Evolutionary conservation across 1,284 basidiomycete genomes (phyloP).

Genomic region (Rhizopogon parksii): DNA sequence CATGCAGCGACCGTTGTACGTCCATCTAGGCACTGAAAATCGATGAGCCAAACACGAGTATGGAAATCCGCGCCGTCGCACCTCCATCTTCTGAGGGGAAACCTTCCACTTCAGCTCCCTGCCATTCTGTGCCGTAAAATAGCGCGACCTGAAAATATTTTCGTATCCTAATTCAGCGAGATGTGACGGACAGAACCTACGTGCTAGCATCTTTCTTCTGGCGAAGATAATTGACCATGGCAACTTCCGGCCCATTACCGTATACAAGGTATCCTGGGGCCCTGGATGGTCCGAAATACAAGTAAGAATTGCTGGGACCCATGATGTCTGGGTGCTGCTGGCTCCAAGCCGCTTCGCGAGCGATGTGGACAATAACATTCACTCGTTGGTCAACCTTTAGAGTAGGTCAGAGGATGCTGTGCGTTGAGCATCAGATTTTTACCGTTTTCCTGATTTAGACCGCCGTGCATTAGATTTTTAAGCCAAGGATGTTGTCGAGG

Average conservation of each 20-base stretch:
- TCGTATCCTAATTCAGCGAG: not conserved
- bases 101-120: conserved; percentile 68
- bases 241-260: conserved; percentile 50
- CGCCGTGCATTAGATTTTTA: conserved; percentile 8
- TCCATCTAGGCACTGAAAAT: conserved; percentile 49
- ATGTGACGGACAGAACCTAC: conserved; percentile 35
- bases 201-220: conserved; percentile 53
- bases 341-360: conserved; percentile 57
- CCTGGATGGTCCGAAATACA: conserved; percentile 63
- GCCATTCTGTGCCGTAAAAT: conserved; percentile 61
- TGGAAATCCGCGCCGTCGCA: conserved; percentile 23
- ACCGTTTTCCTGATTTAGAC: conserved; percentile 14
- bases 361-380: conserved; percentile 55
- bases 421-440: not conserved
- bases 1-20: conserved; percentile 53
- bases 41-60: conserved; percentile 1
- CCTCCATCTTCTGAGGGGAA: conserved; percentile 56
- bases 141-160: conserved; percentile 46
- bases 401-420: not conserved
- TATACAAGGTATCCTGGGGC: conserved; percentile 59
- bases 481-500: not conserved
- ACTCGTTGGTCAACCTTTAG: conserved; percentile 45
- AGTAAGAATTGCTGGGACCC: conserved; percentile 63
- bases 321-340: conserved; percentile 57
- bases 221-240: conserved; percentile 51